Conservation (phyloP, 176 grass and related monocot species). For the Avena eriantha region DNA sequence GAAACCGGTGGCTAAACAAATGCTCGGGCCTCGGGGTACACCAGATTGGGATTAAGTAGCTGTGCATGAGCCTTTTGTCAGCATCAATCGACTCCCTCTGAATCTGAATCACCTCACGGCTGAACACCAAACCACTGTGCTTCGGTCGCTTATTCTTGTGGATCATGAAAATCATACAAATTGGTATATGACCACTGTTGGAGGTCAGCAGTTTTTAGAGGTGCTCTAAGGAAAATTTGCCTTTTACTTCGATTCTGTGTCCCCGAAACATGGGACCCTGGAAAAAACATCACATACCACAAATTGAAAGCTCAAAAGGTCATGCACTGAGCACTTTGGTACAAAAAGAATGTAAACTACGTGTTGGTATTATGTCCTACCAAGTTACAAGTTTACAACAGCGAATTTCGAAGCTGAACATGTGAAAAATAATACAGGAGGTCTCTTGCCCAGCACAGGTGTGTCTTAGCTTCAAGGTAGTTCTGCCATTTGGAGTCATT, state of each 20-base stretch:
- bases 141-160: too few species aligned
- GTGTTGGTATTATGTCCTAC: constrained; percentile 41
- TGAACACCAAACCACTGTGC: too few species aligned
- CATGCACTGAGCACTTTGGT: neutral
- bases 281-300: neutral
- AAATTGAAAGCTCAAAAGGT: neutral
- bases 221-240: too few species aligned
- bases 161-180: too few species aligned
- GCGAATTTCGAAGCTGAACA: neutral
- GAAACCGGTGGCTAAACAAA: too few species aligned
- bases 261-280: neutral
- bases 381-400: constrained; percentile 44
- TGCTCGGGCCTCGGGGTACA: too few species aligned
- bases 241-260: neutral
- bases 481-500: constrained; percentile 45
- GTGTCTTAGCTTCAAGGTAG: constrained; percentile 55
- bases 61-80: too few species aligned
- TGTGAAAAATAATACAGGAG: constrained; percentile 38
- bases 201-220: too few species aligned
- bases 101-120: too few species aligned
- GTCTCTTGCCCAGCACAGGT: constrained; percentile 26
- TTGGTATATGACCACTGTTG: too few species aligned
- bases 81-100: too few species aligned
- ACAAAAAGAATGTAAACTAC: constrained; percentile 41
- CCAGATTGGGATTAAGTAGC: too few species aligned